phyloP scores from a whole-genome alignment of 768 basidiomycete genomes.

The Pleurotus platypus region DNA sequence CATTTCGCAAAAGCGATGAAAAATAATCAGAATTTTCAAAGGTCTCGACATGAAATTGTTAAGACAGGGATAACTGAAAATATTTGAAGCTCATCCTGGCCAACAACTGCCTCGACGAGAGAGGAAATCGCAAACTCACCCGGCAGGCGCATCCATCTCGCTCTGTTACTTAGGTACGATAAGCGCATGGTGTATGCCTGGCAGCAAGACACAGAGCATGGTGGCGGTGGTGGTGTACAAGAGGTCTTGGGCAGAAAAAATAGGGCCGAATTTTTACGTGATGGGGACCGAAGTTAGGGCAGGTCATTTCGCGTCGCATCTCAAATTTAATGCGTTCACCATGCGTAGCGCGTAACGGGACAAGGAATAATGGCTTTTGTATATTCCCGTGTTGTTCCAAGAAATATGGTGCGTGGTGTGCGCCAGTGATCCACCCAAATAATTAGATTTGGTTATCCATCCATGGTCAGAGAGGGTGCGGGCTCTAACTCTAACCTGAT shows the following conservation, averaged over 20 bases:
- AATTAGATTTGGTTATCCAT: neutral
- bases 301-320: conserved; percentile 1
- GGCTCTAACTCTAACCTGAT: no score
- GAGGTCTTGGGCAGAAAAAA: neutral
- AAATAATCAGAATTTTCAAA: conserved; percentile 6
- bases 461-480: neutral
- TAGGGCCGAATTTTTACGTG: neutral
- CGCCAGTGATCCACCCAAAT: neutral
- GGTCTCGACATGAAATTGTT: conserved; percentile 12
- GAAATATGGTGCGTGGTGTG: no score
- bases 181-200: neutral
- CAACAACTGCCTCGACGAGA: no score
- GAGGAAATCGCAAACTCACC: no score
- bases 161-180: neutral
- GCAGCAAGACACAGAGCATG: neutral
- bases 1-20: neutral
- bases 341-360: no score
- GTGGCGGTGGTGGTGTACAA: neutral
- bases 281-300: neutral
- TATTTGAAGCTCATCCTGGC: conserved; percentile 8
- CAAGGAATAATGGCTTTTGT: no score
- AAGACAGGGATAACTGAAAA: conserved; percentile 15
- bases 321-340: neutral
- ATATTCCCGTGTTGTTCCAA: no score
- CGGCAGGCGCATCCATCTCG: neutral